phyloP scores from a whole-genome alignment of 75 land plant species.

The Chamaecyparis obtusa region DNA sequence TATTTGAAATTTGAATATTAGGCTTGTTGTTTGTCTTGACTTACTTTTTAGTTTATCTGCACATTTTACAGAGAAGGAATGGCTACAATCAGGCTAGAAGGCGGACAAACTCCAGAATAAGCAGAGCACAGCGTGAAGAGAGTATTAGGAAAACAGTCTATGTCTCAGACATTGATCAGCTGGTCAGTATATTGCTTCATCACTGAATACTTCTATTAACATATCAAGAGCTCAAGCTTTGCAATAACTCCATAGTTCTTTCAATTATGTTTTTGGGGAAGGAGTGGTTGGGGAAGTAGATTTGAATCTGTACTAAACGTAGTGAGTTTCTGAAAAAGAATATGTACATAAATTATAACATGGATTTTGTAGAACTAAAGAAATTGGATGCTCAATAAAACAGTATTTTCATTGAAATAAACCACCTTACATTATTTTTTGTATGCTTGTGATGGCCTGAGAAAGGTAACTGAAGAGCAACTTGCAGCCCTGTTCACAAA shows the following conservation, averaged over 20 bases:
- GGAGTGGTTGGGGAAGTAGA: neutral
- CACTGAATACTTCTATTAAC: neutral
- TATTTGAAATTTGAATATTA: neutral
- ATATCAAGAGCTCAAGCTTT: neutral
- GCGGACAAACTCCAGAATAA: slow-evolving; percentile 65
- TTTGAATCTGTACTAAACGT: neutral
- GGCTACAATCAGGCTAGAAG: slow-evolving; percentile 58
- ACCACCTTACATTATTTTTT: neutral
- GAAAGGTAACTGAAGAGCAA: slow-evolving; percentile 53
- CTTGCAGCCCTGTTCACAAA: slow-evolving; percentile 43
- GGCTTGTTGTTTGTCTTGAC: neutral
- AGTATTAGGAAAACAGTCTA: slow-evolving; percentile 90
- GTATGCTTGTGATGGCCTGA: slow-evolving; percentile 13
- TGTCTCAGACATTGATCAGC: slow-evolving; percentile 97
- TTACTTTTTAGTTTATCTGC: neutral
- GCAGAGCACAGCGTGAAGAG: slow-evolving; percentile 83
- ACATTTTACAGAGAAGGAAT: slow-evolving; percentile 47
- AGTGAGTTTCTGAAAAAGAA: neutral
- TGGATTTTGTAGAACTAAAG: neutral
- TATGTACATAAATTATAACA: neutral
- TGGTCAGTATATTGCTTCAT: slow-evolving; percentile 51
- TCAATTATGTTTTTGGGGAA: neutral
- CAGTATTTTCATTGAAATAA: neutral
- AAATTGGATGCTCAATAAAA: neutral
- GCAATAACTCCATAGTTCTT: neutral